phyloP scores from a whole-genome alignment of 2,329 filamentous ascomycete species.

The Ophiostoma ulmi region DNA sequence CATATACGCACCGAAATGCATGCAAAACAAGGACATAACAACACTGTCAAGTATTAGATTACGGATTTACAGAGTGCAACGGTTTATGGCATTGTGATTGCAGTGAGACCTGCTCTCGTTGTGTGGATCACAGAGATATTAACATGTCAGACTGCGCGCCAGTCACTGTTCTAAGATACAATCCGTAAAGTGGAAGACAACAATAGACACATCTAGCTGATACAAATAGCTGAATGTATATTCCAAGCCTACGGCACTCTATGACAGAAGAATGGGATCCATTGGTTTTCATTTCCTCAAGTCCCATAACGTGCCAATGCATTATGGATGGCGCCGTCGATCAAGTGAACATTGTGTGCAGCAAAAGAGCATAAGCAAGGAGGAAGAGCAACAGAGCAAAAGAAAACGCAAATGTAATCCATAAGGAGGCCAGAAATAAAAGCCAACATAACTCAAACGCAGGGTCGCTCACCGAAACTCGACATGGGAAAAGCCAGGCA shows the following conservation, averaged over 20 bases:
- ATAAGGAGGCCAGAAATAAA: background rate
- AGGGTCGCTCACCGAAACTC: background rate
- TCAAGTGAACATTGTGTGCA: too few species aligned
- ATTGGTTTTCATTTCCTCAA: too few species aligned
- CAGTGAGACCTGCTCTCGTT: background rate
- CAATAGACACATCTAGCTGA: background rate
- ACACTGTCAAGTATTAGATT: background rate
- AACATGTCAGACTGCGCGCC: background rate
- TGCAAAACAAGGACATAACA: background rate
- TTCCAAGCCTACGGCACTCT: too few species aligned
- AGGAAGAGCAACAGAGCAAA: background rate
- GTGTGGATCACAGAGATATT: background rate
- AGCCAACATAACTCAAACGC: background rate
- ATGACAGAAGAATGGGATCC: too few species aligned
- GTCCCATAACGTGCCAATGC: too few species aligned
- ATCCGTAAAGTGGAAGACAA: background rate
- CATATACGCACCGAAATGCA: background rate
- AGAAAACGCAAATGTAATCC: background rate
- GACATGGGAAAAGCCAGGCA: background rate
- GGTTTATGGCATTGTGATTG: background rate
- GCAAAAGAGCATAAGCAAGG: too few species aligned
- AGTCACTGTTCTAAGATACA: background rate
- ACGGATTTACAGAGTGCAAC: background rate
- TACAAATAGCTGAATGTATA: too few species aligned
- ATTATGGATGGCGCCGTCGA: too few species aligned